phyloP scores from a whole-genome alignment of 768 basidiomycete species.

The Strobilomyces echinocephalus region DNA sequence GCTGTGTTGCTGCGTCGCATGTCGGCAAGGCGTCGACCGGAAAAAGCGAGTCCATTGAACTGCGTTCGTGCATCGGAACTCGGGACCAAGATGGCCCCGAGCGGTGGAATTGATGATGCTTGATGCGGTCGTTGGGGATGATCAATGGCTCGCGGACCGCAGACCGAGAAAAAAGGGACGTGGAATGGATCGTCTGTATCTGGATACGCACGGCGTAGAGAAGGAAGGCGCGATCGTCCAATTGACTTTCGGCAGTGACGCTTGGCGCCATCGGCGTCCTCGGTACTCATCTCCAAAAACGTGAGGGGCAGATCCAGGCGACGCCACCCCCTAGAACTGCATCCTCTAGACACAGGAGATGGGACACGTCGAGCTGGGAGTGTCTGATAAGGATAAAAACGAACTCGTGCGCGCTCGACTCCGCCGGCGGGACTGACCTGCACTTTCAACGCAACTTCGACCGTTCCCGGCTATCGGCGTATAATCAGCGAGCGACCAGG shows the following conservation, averaged over 20 bases:
- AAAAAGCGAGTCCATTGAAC: neutral
- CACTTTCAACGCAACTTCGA: neutral
- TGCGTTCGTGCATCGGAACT: neutral
- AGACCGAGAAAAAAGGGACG: slow-evolving; percentile 1
- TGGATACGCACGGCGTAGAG: neutral
- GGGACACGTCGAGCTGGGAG: neutral
- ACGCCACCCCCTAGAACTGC: neutral
- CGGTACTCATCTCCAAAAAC: neutral
- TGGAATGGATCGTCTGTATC: slow-evolving; percentile 1
- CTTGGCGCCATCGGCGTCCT: neutral
- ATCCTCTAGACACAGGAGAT: neutral
- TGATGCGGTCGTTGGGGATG: neutral
- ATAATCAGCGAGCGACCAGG: neutral
- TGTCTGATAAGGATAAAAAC: neutral
- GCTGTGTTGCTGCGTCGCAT: slow-evolving; percentile 4
- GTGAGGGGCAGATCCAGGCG: neutral
- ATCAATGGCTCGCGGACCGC: slow-evolving; percentile 4
- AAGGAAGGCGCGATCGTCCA: neutral
- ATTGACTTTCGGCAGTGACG: neutral
- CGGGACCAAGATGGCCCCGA: neutral
- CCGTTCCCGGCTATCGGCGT: neutral
- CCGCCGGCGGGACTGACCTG: neutral
- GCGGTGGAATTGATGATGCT: neutral
- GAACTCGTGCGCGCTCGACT: neutral
- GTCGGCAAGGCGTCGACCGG: neutral